Conservation (phyloP, 495 filamentous ascomycete genomes). For the Aspergillus olivimuriae region DNA sequence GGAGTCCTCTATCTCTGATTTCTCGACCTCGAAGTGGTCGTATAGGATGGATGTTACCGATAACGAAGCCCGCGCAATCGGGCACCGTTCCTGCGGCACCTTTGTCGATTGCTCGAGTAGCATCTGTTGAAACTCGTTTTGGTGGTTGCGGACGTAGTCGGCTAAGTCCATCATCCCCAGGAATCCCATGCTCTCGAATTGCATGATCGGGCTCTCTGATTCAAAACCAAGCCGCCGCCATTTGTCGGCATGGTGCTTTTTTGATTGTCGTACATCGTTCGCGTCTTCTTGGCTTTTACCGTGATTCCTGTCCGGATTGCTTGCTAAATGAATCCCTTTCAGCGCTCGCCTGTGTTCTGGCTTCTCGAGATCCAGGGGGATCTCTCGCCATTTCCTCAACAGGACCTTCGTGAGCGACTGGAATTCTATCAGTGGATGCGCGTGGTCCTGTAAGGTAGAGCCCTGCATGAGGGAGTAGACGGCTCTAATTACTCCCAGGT, state of each 20-base stretch:
- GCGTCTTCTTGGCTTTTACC: constrained; percentile 27
- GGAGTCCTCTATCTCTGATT: constrained; percentile 73
- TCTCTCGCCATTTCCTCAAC: constrained; percentile 83
- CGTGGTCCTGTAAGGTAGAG: constrained; percentile 85
- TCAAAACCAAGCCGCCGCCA: constrained; percentile 92
- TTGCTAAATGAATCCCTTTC: constrained; percentile 77
- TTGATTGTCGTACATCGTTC: constrained; percentile 48
- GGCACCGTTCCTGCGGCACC: constrained; percentile 67
- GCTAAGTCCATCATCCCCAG: constrained; percentile 97
- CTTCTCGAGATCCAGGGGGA: constrained; percentile 74
- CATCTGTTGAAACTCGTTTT: constrained; percentile 86
- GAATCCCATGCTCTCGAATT: constrained; percentile 83
- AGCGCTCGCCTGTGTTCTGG: constrained; percentile 84
- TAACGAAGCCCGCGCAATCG: constrained; percentile 80
- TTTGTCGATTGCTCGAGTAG: constrained; percentile 83
- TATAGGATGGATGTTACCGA: constrained; percentile 84
- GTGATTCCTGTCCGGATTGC: constrained; percentile 54
- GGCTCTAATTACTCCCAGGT: constrained; percentile 86
- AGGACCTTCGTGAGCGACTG: constrained; percentile 88
- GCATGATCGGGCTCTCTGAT: constrained; percentile 73
- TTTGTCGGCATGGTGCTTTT: constrained; percentile 78
- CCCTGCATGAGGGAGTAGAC: constrained; percentile 92
- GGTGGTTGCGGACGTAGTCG: constrained; percentile 84
- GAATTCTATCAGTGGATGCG: constrained; percentile 87
- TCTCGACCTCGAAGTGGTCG: constrained; percentile 93